Evolutionary conservation across 2,329 filamentous ascomycete genomes (phyloP), one percentile per base, ranked within the genome.

Genomic region (Huntiella abstrusa): DNA sequence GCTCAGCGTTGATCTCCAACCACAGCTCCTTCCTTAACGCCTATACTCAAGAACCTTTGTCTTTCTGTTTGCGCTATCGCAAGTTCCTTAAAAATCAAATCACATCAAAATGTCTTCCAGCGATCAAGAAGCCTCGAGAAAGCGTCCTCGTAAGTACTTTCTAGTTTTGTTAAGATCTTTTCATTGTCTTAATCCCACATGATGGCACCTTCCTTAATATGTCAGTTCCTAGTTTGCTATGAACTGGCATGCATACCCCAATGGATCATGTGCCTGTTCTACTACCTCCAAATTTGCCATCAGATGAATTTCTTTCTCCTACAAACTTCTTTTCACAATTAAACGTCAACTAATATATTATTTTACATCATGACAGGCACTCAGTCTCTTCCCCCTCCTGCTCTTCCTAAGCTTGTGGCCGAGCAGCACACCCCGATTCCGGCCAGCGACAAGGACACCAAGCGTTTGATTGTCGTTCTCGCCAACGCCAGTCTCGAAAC

Each of bases 401-500:
- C 81, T 52, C 75, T 98, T 15, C 91, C 91, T 5, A 83, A 88
- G 59, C 76, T 98, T 44, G 85, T 94, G 41, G 88, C 91, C 37
- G 88, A 96, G 63, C 88, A 96, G 61, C 81, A 91, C 58, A 71
- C 77, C 10, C 80, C 88, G 19, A 94, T 98, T 53, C 67, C 86
- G 8, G 68, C 78, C 12, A 80, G 73, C 55, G 91, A 98, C 64
- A 95, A 94, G 64, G 82, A 93, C 62, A 82, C 83, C 11, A 80
- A 88, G 63, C 75, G 91, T 49, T 69, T 98, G 54, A 94, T 98
- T 54, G 91, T 98, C 46, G 87, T 98, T 36, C 74, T 98, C 43
- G 94, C 87, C 54, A 93, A 96, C 70, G 91, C 91, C 52, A 95
- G 87, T 57, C 76, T 98, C 54, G 91, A 98, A 64, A 98, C 91